phyloP scores from a whole-genome alignment of 371 early-diverging fungal genomes.

The Apophysomyces sp. region DNA sequence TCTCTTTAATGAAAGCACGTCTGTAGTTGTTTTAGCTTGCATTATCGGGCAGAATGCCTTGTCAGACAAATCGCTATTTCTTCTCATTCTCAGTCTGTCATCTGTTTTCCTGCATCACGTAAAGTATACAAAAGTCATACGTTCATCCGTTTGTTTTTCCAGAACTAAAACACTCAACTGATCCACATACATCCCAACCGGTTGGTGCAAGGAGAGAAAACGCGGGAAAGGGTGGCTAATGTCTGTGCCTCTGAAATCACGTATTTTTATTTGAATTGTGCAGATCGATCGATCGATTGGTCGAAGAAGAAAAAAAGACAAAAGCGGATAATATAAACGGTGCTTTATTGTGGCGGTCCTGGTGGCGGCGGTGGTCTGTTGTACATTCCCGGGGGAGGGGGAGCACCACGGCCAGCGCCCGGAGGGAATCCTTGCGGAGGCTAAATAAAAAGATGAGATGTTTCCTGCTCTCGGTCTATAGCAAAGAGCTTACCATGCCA shows the following conservation, averaged over 20 bases:
- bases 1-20: not conserved
- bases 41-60: too few species aligned
- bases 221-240: too few species aligned
- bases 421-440: conserved; percentile 38
- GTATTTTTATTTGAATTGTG: not conserved
- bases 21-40: too few species aligned
- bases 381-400: conserved; percentile 31
- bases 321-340: not conserved
- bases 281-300: not conserved
- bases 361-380: conserved; percentile 30
- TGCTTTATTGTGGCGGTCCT: conserved; percentile 1
- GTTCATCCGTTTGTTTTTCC: too few species aligned
- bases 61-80: too few species aligned
- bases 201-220: not conserved
- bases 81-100: too few species aligned
- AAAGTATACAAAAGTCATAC: too few species aligned
- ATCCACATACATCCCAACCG: too few species aligned
- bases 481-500: conserved; percentile 28
- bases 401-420: conserved; percentile 31
- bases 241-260: not conserved
- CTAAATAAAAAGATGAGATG: not conserved
- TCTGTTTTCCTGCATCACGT: too few species aligned
- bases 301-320: not conserved
- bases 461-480: not conserved
- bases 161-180: too few species aligned